Base-by-base conservation (phyloP, 2,329 filamentous ascomycete genomes). In the Arthrobotrys conoides region DNA sequence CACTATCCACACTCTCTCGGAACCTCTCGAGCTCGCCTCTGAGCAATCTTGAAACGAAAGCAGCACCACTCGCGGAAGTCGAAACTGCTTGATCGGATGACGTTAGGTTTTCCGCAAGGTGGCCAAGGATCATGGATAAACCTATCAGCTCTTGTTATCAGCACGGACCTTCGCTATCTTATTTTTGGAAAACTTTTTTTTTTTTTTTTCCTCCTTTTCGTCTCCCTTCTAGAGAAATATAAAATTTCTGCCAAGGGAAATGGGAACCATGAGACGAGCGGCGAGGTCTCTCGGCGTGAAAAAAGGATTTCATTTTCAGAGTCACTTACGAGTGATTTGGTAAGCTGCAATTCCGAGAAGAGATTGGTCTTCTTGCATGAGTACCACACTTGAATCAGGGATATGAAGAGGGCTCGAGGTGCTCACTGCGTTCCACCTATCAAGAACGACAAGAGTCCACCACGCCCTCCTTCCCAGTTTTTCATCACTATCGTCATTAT, bases 401-500 rank as follows among this genome's bases (percentile, higher is more conserved):
- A 93, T 89, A 73, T 90, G 86, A 12, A 89, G 82, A 2, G 90
- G 89, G 78, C 87, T 89, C 12, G 88, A 89, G 3, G 88, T 91
- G 22, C 89, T 90, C n/a, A 90, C 87, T 3, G 91, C 90, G 82
- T 92, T 89, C 90, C 91, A 93, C 16, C 91, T 88, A 82, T 93
- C 91, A 80, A 93, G 87, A 80, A 91, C 87, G 55, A 93, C 88
- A 38, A 93, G 85, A 14, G 89, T 89, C 90, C 90, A 93, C 91
- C 91, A 93, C 18, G 91, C 88, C 51, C 90, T 88, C 64, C 90
- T 86, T 0, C 88, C 87, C 3, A 93, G 85, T 18, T 89, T 88
- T 63, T 90, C 89, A 53, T 91, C 89, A 20, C 88, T 88, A 82
- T 92, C 90, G 1, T 85, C 82, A 64, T 72, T 59, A 66, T 91